Evolutionary conservation across 352 stramenopile genomes (phyloP), one percentile per base, ranked within the genome.

Genomic region (Pythium periplocum): DNA sequence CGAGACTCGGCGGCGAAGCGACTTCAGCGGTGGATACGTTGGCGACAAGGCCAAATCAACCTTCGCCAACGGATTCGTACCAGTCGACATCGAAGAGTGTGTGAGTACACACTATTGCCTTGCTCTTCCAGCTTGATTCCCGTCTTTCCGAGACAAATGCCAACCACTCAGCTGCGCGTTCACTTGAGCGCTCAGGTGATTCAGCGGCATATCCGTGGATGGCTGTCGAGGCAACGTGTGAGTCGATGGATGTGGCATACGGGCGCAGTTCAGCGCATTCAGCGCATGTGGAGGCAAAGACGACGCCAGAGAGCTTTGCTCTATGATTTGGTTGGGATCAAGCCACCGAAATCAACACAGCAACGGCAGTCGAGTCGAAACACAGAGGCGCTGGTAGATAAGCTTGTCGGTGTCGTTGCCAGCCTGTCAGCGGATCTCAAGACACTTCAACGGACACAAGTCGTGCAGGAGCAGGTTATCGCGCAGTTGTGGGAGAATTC

Each of bases 381-480:
- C 36, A 52, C 7, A n/a, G 39, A 42, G 31, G 52, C 44, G 32
- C 36, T 45, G 44, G 44, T 7, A 8, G 46, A 57, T 26, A 26
- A 26, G 17, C 17, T 26, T 26, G 17, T 26, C 17, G 17, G 17
- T 48, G 53, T 43, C 0, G 48, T 73, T 53, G 32, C 52, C 40
- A 17, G 43, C 42, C 17, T 67, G 8, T 44, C 53, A 4, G 12
- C 31, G 2, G 75, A 83, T 34, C 55, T 86, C 3, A 61, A 60
- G 9, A 57, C 79, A 33, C 60, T 84, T 5, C 75, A 84, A 41
- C 73, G 69, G 3, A 64, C 79, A 32, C 74, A 68, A 35, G 69
- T 75, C 0, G 64, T 78, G 0, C 73, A 86, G 50, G 69, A 78
- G 11, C 53, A 69, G n/a, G 64, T 61, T 17, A 71, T 74, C 37